phyloP scores from a whole-genome alignment of 2,329 filamentous ascomycete genomes.

The Phoma sp. region DNA sequence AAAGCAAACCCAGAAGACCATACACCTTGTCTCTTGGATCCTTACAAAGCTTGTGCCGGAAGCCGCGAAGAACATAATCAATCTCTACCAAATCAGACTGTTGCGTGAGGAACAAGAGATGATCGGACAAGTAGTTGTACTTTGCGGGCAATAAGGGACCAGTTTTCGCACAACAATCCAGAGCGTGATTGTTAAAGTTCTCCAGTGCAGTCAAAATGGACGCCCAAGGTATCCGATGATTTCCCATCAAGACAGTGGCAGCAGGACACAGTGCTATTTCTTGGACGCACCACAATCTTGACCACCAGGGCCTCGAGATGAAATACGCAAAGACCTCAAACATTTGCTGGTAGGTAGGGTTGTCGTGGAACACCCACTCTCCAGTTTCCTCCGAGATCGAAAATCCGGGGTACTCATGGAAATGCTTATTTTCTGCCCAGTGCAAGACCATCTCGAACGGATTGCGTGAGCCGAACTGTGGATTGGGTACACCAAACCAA shows the following conservation, averaged over 20 bases:
- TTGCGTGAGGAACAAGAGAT: neutral
- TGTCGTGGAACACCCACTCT: neutral
- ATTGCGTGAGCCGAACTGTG: neutral
- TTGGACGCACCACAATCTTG: constrained; percentile 3
- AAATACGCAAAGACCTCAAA: neutral
- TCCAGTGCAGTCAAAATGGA: neutral
- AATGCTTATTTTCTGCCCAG: neutral
- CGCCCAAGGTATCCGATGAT: neutral
- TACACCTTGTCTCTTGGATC: constrained; percentile 10
- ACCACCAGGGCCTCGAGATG: constrained; percentile 7
- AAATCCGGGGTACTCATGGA: constrained; percentile 2
- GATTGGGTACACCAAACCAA: constrained; percentile 23
- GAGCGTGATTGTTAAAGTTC: neutral
- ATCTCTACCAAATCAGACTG: neutral
- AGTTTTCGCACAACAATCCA: neutral
- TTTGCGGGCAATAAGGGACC: constrained; percentile 1
- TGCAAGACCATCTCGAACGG: constrained; percentile 5
- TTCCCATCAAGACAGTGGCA: neutral
- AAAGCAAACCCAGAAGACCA: constrained; percentile 1
- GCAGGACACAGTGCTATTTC: constrained; percentile 3
- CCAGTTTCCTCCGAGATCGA: neutral
- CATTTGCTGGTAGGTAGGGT: constrained; percentile 1
- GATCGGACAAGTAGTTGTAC: constrained; percentile 3
- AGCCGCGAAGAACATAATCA: neutral
- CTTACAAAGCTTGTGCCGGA: constrained; percentile 10